These are phyloP conservation scores for Microdochium paspali DNA, from an alignment of 2,329 filamentous ascomycete genomes.

Conservation along the genomic window DNA sequence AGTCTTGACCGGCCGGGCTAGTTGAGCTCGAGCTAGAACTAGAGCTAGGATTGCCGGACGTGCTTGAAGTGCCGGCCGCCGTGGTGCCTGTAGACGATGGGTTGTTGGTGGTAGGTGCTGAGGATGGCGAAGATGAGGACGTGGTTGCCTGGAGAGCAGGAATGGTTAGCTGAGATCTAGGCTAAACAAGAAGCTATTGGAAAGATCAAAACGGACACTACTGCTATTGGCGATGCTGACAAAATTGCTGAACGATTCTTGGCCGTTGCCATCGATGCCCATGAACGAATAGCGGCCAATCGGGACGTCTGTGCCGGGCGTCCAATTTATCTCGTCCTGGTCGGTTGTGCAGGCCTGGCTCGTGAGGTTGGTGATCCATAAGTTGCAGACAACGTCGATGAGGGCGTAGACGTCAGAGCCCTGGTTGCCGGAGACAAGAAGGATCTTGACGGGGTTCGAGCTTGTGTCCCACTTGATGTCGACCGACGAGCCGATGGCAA, in stretches of 20 bases:
- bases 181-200: too few species aligned
- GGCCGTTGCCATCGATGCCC: background rate
- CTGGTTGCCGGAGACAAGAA: background rate
- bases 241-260: background rate
- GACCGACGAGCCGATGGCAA: background rate
- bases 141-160: background rate
- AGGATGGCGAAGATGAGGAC: background rate
- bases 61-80: background rate
- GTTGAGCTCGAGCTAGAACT: background rate
- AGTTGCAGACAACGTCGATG: slow-evolving; percentile 9
- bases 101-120: background rate
- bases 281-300: slow-evolving; percentile 1
- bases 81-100: background rate
- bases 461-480: background rate
- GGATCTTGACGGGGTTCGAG: background rate
- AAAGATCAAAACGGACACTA: background rate
- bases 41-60: background rate
- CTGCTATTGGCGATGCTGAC: background rate
- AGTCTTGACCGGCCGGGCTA: background rate
- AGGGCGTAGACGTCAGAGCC: slow-evolving; percentile 8
- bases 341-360: slow-evolving; percentile 1
- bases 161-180: too few species aligned
- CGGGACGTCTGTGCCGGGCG: background rate
- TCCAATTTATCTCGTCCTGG: background rate
- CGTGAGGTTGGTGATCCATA: slow-evolving; percentile 1